Evolutionary conservation across 2,329 filamentous ascomycete genomes (phyloP).

Genomic region (Plectosphaerella sp.): DNA sequence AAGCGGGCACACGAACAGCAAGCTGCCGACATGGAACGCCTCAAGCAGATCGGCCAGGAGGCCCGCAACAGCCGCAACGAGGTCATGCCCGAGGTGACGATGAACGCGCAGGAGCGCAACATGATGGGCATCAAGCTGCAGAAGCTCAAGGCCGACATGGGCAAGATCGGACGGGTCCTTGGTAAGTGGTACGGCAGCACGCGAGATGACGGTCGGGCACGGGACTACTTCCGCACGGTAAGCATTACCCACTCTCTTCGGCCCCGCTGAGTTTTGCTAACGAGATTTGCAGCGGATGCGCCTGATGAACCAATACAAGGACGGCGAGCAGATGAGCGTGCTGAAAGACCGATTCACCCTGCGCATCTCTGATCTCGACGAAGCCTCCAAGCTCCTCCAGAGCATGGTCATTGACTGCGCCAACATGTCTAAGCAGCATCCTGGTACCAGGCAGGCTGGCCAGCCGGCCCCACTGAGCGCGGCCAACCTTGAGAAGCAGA

Average conservation of each 20-base stretch:
- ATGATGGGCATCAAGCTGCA: constrained; percentile 40
- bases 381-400: constrained; percentile 41
- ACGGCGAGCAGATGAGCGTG: constrained; percentile 40
- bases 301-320: constrained; percentile 47
- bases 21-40: constrained; percentile 17
- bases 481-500: constrained; percentile 48
- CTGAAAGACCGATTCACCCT: constrained; percentile 49
- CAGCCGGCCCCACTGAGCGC: constrained; percentile 32
- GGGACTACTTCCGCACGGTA: constrained; percentile 49
- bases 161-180: constrained; percentile 38
- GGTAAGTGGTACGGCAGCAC: constrained; percentile 44
- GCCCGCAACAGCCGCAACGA: constrained; percentile 35
- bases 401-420: constrained; percentile 46
- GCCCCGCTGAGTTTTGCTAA: not conserved
- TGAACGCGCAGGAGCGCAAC: constrained; percentile 37
- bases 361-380: constrained; percentile 44
- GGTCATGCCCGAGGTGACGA: constrained; percentile 37
- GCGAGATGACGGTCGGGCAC: constrained; percentile 44
- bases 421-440: constrained; percentile 23
- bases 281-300: constrained; percentile 41
- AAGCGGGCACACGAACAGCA: constrained; percentile 11
- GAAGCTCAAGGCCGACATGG: constrained; percentile 35
- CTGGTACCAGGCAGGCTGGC: constrained; percentile 5
- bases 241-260: constrained; percentile 20
- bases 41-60: constrained; percentile 32